A percentile compares a stretch with the other conserved stretches of the same genome.
phyloP scores from a whole-genome alignment of 805 yeast genomes.

The Ogataea pignaliae region DNA sequence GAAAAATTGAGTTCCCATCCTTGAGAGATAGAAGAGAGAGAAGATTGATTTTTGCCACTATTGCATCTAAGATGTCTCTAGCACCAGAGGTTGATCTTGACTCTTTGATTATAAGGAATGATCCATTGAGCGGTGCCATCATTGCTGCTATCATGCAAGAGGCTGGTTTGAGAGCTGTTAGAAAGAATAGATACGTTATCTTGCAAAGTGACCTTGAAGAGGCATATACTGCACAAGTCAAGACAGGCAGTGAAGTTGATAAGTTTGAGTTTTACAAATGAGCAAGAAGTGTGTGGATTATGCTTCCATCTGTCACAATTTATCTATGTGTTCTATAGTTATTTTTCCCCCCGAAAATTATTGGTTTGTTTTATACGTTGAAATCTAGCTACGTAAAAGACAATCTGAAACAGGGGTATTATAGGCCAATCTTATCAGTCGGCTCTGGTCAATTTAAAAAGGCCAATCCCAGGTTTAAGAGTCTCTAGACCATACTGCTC shows the following conservation, averaged over 20 bases:
- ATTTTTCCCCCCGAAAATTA: neutral
- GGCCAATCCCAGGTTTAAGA: constrained; percentile 59
- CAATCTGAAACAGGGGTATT: too few relatives aligned
- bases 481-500: constrained; percentile 35
- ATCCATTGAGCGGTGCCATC: constrained; percentile 94
- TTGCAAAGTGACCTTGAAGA: constrained; percentile 95
- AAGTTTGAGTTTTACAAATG: constrained; percentile 97
- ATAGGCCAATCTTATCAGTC: too few relatives aligned
- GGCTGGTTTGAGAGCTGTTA: constrained; percentile 97
- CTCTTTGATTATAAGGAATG: constrained; percentile 90
- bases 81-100: constrained; percentile 98
- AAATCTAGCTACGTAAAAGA: too few relatives aligned
- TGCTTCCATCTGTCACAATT: neutral
- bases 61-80: constrained; percentile 95
- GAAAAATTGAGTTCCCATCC: constrained; percentile 96
- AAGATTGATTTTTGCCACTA: constrained; percentile 90
- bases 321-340: neutral
- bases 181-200: constrained; percentile 96
- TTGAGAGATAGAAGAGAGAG: constrained; percentile 97
- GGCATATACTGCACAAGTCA: constrained; percentile 95
- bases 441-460: constrained; percentile 34
- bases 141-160: constrained; percentile 99
- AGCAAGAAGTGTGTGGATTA: constrained; percentile 9
- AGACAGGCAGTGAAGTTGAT: constrained; percentile 91
- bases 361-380: too few relatives aligned